These are phyloP conservation scores for Phyllosticta ampelicida DNA, from an alignment of 2,329 filamentous ascomycete species.

Conservation along the genomic window DNA sequence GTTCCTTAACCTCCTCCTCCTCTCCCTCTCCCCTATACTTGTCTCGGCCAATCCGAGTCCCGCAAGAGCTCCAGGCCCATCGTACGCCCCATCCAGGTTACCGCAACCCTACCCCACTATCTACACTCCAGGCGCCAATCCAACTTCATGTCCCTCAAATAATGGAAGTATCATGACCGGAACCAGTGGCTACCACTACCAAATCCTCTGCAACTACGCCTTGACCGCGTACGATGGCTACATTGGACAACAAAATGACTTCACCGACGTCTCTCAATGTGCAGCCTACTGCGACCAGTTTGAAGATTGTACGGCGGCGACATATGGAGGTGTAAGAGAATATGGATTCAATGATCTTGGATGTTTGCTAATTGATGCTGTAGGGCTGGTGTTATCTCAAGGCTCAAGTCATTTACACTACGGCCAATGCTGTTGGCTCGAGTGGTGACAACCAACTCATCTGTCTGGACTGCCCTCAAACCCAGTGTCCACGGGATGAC, in stretches of 20 bases:
- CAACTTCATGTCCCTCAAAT: background rate
- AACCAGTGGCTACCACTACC: conserved; percentile 1
- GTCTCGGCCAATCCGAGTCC: background rate
- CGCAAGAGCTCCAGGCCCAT: background rate
- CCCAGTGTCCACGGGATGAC: background rate
- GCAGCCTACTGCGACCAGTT: background rate
- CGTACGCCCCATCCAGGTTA: background rate
- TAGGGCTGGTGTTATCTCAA: background rate
- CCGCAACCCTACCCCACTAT: background rate
- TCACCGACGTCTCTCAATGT: background rate
- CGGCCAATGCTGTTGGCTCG: background rate
- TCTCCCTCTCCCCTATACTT: background rate
- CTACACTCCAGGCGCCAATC: background rate
- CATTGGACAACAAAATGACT: background rate
- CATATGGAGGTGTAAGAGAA: background rate
- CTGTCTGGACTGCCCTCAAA: background rate
- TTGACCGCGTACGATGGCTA: background rate
- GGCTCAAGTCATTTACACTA: background rate
- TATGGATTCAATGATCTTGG: background rate
- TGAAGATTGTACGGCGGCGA: background rate
- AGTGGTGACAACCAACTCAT: background rate
- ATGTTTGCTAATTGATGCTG: background rate
- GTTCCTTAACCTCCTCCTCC: background rate
- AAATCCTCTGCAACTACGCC: background rate
- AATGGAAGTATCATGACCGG: background rate